Base-by-base conservation (phyloP, 768 basidiomycete genomes). In the Sistotremastrum suecicum region DNA sequence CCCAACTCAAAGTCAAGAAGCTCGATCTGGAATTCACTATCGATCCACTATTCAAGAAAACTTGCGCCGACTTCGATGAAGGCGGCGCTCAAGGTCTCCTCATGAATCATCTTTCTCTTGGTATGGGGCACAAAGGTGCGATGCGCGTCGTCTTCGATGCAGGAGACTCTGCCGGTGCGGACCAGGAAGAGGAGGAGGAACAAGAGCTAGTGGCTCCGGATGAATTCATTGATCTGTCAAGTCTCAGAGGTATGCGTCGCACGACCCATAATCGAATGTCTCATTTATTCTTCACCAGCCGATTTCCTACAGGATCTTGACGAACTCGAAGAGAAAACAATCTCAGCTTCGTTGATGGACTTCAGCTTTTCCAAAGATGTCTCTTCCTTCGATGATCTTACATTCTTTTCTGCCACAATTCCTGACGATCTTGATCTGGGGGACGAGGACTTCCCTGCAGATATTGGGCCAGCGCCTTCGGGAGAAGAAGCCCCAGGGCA, bases 11-110 rank as follows among this genome's bases (percentile, higher is more conserved):
- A 52, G 83, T 77, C 65, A 97, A 99, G 69, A 90, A 94, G 56
- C 71, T 89, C 39, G 95, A 99, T 48, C 73, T 98, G 33, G 95
- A 97, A 58, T 95, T 95, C 62, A 82, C 78, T 39, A 89, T 99
- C 31, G 95, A 99, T 58, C 95, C 95, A 1, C 70, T 99, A 34
- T 99, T 99, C 68, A 85, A 76, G 66, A 99, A 99, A 70, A 98
- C 95, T 2, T 88, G 83, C 55, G 94, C 88, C 28, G 95, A 99
- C 58, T 98, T 99, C 56, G 95, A 99, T 59, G 95, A 99, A 61
- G 95, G 92, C 37, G 94, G 95, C 41, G 95, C 95, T 0, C 81
- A 87, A 49, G 95, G 95, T 7, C 64, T 99, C 41, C 66, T 99
- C 33, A 94, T 98, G 92, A 98, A 99, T 58, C 95, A 99, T 57